These are phyloP conservation scores for Ophiostoma perfectum DNA, from an alignment of 2,329 filamentous ascomycete genomes.

Conservation along the genomic window DNA sequence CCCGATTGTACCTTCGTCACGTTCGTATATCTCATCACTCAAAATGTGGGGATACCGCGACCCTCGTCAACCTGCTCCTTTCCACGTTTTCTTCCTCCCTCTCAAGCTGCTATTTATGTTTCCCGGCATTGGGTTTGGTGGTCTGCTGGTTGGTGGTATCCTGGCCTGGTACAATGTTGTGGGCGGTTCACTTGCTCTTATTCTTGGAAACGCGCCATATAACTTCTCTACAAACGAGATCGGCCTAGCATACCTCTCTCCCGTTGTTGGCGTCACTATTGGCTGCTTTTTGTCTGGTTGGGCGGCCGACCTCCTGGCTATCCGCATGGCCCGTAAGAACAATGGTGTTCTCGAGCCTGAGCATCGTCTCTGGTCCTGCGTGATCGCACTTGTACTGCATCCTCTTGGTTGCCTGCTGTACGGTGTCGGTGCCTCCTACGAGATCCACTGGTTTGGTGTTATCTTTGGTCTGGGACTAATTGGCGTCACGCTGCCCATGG, in stretches of 20 bases:
- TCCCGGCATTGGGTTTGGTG: constrained; percentile 24
- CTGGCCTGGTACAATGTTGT: constrained; percentile 31
- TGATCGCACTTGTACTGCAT: constrained; percentile 28
- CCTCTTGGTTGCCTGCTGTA: constrained; percentile 40
- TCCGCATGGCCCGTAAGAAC: constrained; percentile 38
- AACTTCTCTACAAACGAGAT: constrained; percentile 27
- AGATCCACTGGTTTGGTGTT: constrained; percentile 40
- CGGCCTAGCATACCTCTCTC: constrained; percentile 26
- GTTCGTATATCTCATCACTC: not conserved
- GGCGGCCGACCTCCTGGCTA: constrained; percentile 26
- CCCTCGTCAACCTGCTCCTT: constrained; percentile 1
- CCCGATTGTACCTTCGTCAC: not conserved
- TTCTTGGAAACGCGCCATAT: constrained; percentile 28
- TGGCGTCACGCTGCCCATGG: constrained; percentile 8
- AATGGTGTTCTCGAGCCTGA: constrained; percentile 35
- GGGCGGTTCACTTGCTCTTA: constrained; percentile 27
- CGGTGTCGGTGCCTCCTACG: constrained; percentile 43
- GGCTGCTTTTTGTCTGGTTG: constrained; percentile 28
- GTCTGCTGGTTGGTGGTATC: constrained; percentile 30
- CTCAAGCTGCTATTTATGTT: constrained; percentile 22
- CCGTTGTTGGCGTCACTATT: constrained; percentile 27
- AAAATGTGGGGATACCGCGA: constrained; percentile 7
- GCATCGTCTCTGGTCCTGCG: constrained; percentile 31
- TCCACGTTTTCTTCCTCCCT: constrained; percentile 9
- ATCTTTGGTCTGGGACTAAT: constrained; percentile 36